These are phyloP conservation scores for Saussurea involucrata DNA, from an alignment of 129 eudicot genomes.

Conservation along the genomic window DNA sequence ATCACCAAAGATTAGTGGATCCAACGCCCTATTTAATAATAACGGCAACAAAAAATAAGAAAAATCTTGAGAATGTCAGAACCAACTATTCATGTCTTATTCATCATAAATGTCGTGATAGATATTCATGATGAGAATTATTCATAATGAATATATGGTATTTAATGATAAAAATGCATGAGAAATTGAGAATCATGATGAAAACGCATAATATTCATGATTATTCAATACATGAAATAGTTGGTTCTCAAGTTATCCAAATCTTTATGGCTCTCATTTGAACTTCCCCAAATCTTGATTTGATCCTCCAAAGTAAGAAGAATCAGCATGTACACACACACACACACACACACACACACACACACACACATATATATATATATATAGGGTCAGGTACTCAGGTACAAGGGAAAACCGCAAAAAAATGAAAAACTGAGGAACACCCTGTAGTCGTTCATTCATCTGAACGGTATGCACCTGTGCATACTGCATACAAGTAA, in stretches of 20 bases:
- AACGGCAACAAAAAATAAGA: background rate
- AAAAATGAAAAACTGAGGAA: no score
- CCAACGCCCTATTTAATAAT: conserved; percentile 51
- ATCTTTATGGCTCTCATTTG: background rate
- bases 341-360: no score
- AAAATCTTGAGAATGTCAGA: background rate
- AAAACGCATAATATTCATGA: background rate
- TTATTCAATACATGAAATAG: no score
- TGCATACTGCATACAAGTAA: no score
- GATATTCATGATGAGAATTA: background rate
- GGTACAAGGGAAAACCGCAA: background rate
- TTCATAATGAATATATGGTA: background rate
- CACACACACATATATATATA: background rate
- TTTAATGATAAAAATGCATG: background rate
- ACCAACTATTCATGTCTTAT: background rate
- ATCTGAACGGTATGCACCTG: no score
- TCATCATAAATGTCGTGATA: background rate
- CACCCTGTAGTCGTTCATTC: background rate
- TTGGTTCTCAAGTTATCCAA: background rate
- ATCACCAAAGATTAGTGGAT: conserved; percentile 76
- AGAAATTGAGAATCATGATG: background rate
- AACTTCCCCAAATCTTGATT: background rate
- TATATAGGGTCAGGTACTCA: background rate
- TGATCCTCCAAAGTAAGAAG: background rate
- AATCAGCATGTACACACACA: background rate